Base-by-base conservation (phyloP, 2,329 filamentous ascomycete genomes). In the Colletotrichum musicola region DNA sequence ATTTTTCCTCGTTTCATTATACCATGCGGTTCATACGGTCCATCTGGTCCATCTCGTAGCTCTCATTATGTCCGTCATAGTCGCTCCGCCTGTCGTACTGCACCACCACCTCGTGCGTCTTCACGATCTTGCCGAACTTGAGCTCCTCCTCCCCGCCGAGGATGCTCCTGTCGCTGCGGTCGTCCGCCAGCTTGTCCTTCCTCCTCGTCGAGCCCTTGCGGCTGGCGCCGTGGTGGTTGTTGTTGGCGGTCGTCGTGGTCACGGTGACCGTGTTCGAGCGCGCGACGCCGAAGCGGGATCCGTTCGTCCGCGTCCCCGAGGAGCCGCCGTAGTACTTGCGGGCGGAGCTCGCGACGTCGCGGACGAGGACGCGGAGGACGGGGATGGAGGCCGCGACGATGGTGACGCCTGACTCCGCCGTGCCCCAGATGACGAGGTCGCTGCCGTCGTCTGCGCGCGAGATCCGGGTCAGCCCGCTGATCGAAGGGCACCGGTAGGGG, bases 31-130 rank as follows among this genome's bases (percentile, higher is more conserved):
- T 69, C 42, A 46, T 47, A 16, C 50, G 62, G 50, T 54, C 55
- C 66, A 69, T 68, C n/a, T 64, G 53, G 27, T 54, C 38, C 53
- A 68, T 60, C 50, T 69, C 66, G 14, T 51, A 61, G 20, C 20
- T 56, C n/a, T 20, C 62, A 35, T 56, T 25, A 25, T 55, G 44
- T 12, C 55, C 55, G 20, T 60, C 65, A 5, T 61, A 38, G 2
- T 46, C 25, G 25, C 55, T 65, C 20, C 55, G 50, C 18, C 42
- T 61, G 22, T 72, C 62, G 25, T 73, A 73, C 49, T 70, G 63
- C 57, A 73, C 68, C 3, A 64, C 61, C 1, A 73, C 53, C 50
- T 73, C 72, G 13, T 71, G 71, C 7, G 69, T 73, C 62, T 58
- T 60, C 50, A 72, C 51, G 35, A 73, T 73, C 62, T 72, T 72